Conservation (phyloP, 208 protist genomes). For the Spongospora subterranea region DNA sequence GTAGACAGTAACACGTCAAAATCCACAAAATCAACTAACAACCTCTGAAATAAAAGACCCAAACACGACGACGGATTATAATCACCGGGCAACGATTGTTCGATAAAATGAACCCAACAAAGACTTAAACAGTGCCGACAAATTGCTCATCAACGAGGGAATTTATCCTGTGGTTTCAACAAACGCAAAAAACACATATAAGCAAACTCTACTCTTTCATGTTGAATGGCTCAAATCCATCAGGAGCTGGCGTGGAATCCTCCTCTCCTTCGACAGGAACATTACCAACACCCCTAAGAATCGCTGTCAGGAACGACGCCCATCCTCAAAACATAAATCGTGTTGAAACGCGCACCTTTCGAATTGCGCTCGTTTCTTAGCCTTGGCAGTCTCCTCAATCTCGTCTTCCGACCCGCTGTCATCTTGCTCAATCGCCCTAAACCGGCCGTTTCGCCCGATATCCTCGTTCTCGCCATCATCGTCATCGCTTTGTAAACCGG, state of each 20-base stretch:
- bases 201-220: slow-evolving; percentile 50
- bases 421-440: too few relatives aligned
- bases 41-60: background rate
- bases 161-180: too few relatives aligned
- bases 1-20: too few relatives aligned
- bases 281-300: background rate
- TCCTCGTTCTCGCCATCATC: too few relatives aligned
- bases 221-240: slow-evolving; percentile 34
- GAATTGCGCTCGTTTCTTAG: slow-evolving; percentile 44
- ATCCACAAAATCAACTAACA: too few relatives aligned
- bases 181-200: too few relatives aligned
- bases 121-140: too few relatives aligned
- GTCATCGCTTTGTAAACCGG: too few relatives aligned
- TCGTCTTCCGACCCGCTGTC: slow-evolving; percentile 36
- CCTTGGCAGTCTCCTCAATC: background rate
- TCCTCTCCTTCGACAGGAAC: background rate
- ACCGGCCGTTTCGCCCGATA: too few relatives aligned
- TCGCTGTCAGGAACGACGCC: background rate
- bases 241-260: slow-evolving; percentile 11
- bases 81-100: too few relatives aligned
- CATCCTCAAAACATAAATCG: background rate
- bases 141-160: too few relatives aligned
- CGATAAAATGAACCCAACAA: too few relatives aligned
- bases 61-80: background rate
- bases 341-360: background rate